These are phyloP conservation scores for Yarrowia divulgata DNA, from an alignment of 805 yeast species.

Conservation along the genomic window DNA sequence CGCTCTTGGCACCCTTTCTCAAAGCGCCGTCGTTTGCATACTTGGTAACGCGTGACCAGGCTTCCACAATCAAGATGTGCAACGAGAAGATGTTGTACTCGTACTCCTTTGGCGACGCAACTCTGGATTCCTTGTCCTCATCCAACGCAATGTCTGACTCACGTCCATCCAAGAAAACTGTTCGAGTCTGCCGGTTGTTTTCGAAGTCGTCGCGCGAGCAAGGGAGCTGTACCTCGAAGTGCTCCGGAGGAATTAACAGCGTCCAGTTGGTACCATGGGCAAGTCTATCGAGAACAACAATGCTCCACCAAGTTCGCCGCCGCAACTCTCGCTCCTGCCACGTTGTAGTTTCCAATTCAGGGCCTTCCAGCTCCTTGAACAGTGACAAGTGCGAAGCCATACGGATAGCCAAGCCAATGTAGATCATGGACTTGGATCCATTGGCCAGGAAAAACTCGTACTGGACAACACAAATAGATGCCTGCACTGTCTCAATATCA, in stretches of 20 bases:
- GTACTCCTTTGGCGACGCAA: slow-evolving; percentile 21
- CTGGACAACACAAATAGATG: slow-evolving; percentile 49
- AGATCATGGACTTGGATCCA: slow-evolving; percentile 51
- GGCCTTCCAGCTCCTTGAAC: slow-evolving; percentile 45
- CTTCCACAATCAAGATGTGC: slow-evolving; percentile 29
- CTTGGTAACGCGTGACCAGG: slow-evolving; percentile 45
- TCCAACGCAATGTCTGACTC: slow-evolving; percentile 32
- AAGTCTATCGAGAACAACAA: slow-evolving; percentile 50
- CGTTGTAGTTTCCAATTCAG: slow-evolving; percentile 40
- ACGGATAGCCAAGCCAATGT: slow-evolving; percentile 50
- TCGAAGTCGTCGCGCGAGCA: slow-evolving; percentile 47
- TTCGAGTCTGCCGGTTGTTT: slow-evolving; percentile 38
- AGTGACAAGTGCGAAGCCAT: slow-evolving; percentile 50
- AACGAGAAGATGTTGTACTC: slow-evolving; percentile 41
- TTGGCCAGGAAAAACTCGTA: slow-evolving; percentile 50
- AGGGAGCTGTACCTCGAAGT: slow-evolving; percentile 47
- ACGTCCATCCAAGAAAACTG: slow-evolving; percentile 32
- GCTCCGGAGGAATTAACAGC: slow-evolving; percentile 44
- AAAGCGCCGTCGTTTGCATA: slow-evolving; percentile 41
- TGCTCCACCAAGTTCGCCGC: slow-evolving; percentile 51
- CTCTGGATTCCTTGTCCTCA: slow-evolving; percentile 37
- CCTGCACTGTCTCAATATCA: slow-evolving; percentile 50
- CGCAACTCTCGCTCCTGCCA: slow-evolving; percentile 51
- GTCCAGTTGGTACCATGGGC: slow-evolving; percentile 50
- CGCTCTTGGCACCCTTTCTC: slow-evolving; percentile 46